A percentile compares a stretch with the other conserved stretches of the same genome.
Evolutionary conservation across 768 basidiomycete genomes (phyloP).

Genomic region (Candolleomyces aberdarensis): DNA sequence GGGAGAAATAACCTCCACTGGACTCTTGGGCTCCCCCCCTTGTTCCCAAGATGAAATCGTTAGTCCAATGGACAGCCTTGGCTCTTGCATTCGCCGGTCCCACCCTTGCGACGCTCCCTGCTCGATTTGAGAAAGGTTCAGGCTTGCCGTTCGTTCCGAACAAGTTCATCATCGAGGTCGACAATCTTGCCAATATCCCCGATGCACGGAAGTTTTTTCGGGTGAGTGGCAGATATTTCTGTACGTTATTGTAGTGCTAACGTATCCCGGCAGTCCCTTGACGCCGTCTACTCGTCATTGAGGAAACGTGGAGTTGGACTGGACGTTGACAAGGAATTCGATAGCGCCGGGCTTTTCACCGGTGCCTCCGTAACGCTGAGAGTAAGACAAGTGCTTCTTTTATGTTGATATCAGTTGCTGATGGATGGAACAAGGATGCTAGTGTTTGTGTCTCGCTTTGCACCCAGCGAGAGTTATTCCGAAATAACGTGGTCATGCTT

Average conservation of each 20-base stretch:
- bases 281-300: constrained; percentile 44
- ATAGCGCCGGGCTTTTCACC: constrained; percentile 50
- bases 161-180: constrained; percentile 58
- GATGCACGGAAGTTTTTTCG: constrained; percentile 29
- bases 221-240: constrained; percentile 16
- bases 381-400: neutral
- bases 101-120: neutral
- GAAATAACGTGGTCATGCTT: neutral
- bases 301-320: constrained; percentile 42
- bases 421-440: neutral
- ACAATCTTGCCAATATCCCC: constrained; percentile 32
- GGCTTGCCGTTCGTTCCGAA: constrained; percentile 37
- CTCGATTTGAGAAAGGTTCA: neutral
- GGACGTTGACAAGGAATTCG: constrained; percentile 49
- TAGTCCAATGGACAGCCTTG: constrained; percentile 3
- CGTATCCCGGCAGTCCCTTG: constrained; percentile 37
- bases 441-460: neutral
- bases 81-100: neutral
- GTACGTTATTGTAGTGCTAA: neutral
- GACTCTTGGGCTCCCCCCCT: neutral
- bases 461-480: neutral
- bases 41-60: constrained; percentile 1
- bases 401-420: neutral
- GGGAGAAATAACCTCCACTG: neutral
- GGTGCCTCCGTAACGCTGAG: constrained; percentile 53